Percentiles rank a stretch among this genome's conserved stretches.
phyloP scores from a whole-genome alignment of 306 rosid genomes.

The Quercus rubra region DNA sequence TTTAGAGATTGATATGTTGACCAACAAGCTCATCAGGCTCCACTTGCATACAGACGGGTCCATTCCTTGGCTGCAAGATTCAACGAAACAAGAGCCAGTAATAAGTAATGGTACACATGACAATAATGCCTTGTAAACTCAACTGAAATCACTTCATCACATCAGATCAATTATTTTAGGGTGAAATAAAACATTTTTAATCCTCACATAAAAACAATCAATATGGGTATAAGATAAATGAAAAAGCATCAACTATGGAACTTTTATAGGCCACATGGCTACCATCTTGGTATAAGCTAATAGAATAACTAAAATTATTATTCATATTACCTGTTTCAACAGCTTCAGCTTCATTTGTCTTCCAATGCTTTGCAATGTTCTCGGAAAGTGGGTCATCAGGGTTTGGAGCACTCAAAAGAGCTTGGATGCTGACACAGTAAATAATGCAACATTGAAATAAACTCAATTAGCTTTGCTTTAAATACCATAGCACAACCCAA shows the following conservation, averaged over 20 bases:
- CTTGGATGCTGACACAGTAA: slow-evolving; percentile 66
- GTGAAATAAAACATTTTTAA: neutral
- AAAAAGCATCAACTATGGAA: neutral
- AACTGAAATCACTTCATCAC: neutral
- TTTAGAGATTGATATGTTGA: slow-evolving; percentile 38
- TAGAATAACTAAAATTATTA: neutral
- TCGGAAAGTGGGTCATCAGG: slow-evolving; percentile 98
- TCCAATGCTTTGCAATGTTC: slow-evolving; percentile 98
- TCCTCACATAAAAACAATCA: neutral
- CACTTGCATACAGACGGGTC: slow-evolving; percentile 85
- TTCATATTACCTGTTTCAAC: slow-evolving; percentile 76
- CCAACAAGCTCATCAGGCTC: slow-evolving; percentile 48
- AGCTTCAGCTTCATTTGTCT: slow-evolving; percentile 81
- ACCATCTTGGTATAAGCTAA: neutral
- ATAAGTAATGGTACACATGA: neutral
- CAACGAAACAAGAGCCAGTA: neutral
- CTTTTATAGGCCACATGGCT: neutral
- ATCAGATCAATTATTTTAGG: neutral
- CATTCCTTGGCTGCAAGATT: slow-evolving; percentile 79
- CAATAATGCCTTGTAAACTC: neutral
- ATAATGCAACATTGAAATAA: slow-evolving; percentile 2
- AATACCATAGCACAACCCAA: neutral
- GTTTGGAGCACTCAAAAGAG: slow-evolving; percentile 96
- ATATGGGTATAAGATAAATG: neutral
- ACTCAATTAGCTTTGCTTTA: neutral